phyloP scores from a whole-genome alignment of 2,329 filamentous ascomycete genomes.

The Curvularia lunata region DNA sequence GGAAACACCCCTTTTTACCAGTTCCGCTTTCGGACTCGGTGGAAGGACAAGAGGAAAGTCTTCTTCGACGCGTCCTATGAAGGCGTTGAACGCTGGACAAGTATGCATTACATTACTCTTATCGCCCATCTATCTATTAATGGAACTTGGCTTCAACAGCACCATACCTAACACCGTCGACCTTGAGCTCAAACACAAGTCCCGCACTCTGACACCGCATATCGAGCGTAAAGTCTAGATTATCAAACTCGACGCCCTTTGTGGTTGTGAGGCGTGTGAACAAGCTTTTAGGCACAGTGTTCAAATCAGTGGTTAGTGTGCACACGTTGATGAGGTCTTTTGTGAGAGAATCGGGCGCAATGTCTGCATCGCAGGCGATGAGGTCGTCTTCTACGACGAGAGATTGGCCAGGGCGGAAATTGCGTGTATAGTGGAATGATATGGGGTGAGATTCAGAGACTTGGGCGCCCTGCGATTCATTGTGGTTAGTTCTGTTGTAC shows the following conservation, averaged over 20 bases:
- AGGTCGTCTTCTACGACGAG: conserved; percentile 80
- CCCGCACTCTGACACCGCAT: conserved; percentile 83
- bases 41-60: background rate
- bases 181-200: conserved; percentile 77
- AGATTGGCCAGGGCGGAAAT: conserved; percentile 79
- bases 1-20: background rate
- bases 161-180: conserved; percentile 78
- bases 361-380: conserved; percentile 75
- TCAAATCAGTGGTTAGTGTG: conserved; percentile 80
- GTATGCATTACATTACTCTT: background rate
- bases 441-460: conserved; percentile 76
- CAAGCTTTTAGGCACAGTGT: conserved; percentile 73
- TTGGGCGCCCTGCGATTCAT: conserved; percentile 66
- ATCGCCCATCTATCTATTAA: conserved; percentile 45
- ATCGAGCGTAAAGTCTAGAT: conserved; percentile 80
- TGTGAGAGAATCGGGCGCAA: conserved; percentile 62
- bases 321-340: conserved; percentile 71
- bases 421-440: conserved; percentile 84
- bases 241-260: conserved; percentile 80
- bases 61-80: background rate
- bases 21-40: background rate
- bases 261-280: conserved; percentile 81
- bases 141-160: conserved; percentile 80
- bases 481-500: conserved; percentile 11
- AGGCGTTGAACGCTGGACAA: background rate